A percentile compares a stretch with the other conserved stretches of the same genome.
Conservation (phyloP, 192 early-diverging fungal species). For the Coemansia sp. region DNA sequence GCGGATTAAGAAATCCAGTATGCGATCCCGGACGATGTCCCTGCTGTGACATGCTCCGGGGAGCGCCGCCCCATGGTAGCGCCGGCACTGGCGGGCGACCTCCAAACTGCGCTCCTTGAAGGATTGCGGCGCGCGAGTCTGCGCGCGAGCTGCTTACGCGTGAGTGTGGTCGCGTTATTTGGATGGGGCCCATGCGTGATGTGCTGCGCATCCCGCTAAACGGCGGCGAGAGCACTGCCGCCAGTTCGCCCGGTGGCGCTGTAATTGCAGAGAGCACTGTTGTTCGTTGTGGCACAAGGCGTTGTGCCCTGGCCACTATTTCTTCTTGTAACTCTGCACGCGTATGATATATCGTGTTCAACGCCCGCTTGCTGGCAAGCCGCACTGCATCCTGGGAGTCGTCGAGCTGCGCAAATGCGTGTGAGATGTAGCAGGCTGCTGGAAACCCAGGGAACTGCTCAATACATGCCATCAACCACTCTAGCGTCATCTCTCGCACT, state of each 20-base stretch:
- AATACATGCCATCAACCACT: constrained; percentile 43
- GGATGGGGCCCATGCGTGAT: constrained; percentile 34
- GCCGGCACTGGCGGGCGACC: constrained; percentile 22
- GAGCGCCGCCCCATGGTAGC: constrained; percentile 12
- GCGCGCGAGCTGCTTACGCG: constrained; percentile 27
- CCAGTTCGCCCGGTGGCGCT: constrained; percentile 39
- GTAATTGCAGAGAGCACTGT: constrained; percentile 43
- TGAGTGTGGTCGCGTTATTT: constrained; percentile 35
- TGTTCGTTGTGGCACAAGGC: constrained; percentile 23
- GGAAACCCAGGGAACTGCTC: constrained; percentile 44
- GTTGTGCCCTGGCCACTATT: constrained; percentile 29
- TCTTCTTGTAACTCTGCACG: constrained; percentile 46
- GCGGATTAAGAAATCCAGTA: constrained; percentile 27
- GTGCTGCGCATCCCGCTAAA: constrained; percentile 42
- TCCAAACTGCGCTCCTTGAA: constrained; percentile 1
- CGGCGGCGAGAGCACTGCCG: constrained; percentile 35
- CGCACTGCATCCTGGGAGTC: constrained; percentile 54
- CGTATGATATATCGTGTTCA: constrained; percentile 47
- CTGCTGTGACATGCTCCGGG: constrained; percentile 46
- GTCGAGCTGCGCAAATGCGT: constrained; percentile 36
- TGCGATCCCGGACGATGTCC: constrained; percentile 37
- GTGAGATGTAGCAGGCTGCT: constrained; percentile 27
- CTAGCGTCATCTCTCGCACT: constrained; percentile 53
- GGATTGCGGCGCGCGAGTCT: constrained; percentile 27
- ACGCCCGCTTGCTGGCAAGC: constrained; percentile 43